phyloP scores from a whole-genome alignment of 371 early-diverging fungal genomes.

The Syncephalastrum sp. region DNA sequence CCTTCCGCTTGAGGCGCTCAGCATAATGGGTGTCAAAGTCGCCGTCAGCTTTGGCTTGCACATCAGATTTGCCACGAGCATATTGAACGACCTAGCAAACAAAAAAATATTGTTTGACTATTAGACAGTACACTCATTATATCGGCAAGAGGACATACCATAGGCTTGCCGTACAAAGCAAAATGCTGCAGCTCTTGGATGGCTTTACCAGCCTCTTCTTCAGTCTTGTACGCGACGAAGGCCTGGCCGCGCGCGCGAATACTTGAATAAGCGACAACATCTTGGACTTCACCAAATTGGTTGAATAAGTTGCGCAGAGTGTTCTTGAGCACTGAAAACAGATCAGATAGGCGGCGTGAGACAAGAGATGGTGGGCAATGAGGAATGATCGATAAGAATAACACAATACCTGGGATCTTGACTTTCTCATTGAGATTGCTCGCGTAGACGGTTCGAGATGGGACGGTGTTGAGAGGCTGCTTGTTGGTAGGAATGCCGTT shows the following conservation, averaged over 20 bases:
- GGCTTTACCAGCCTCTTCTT: constrained; percentile 76
- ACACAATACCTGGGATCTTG: constrained; percentile 64
- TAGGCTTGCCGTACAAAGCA: constrained; percentile 74
- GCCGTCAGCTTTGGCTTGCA: constrained; percentile 76
- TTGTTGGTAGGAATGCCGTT: constrained; percentile 53
- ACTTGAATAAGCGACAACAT: constrained; percentile 68
- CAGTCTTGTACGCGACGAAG: constrained; percentile 66
- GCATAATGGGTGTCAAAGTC: constrained; percentile 58
- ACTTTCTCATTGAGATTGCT: constrained; percentile 87
- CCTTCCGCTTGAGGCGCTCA: constrained; percentile 57
- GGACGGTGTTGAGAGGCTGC: constrained; percentile 60
- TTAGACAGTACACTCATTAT: neutral
- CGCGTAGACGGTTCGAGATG: constrained; percentile 84
- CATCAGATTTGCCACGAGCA: constrained; percentile 79
- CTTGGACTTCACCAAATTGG: constrained; percentile 67
- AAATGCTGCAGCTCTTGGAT: constrained; percentile 84
- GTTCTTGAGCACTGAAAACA: constrained; percentile 65
- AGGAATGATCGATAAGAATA: too few species aligned
- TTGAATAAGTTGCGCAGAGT: constrained; percentile 81
- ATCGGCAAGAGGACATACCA: constrained; percentile 51
- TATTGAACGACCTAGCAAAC: constrained; percentile 68
- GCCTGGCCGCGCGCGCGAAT: constrained; percentile 82
- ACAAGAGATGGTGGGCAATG: neutral
- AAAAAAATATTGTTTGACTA: neutral
- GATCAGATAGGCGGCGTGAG: neutral